Base-by-base conservation (phyloP, 1,284 basidiomycete genomes). In the Moniliophthora roreri region DNA sequence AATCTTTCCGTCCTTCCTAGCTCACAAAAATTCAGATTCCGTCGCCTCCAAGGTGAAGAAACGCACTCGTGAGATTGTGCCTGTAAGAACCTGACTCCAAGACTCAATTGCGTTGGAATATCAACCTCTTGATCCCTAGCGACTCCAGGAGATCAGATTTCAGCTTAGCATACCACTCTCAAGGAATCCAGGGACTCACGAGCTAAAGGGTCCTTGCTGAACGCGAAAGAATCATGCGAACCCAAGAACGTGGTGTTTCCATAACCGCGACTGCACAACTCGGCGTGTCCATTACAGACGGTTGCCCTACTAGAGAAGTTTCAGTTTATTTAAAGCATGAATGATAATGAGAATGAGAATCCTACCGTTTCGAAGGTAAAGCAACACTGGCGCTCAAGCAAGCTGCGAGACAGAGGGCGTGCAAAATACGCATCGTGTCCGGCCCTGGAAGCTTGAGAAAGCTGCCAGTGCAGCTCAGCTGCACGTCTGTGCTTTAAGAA, bases 31-130 rank as follows among this genome's bases (percentile, higher is more conserved):
- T n/a, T 21, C n/a, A 28, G 3, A 7, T 21, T 21, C n/a, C 9
- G 24, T 40, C 13, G 40, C 42, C 11, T 42, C 37, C n/a, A 4
- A n/a, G 15, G 6, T 16, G 32, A 9, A 24, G 26, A 16, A 11
- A 57, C 66, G 26, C 50, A 74, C 75, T 71, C 72, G 63, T 91
- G 89, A 11, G 82, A 72, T 67, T 91, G 88, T 0, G 84, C 80
- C 67, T 93, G 90, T 2, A 93, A 73, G 52, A 90, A 73, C 9
- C 91, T 75, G 28, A 88, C 80, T 9, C 91, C 91, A 24, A 86
- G 79, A 26, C 74, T 70, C 55, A 92, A 71, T 64, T 89, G 87
- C 0, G 71, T 67, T 1, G 78, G 69, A 10, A 88, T 71, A 59
- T 82, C 73, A 16, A 85, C 76, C 56, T 79, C 75, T 62, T 87